A percentile compares a stretch with the other conserved stretches of the same genome.
Evolutionary conservation across 352 stramenopile species (phyloP).

Genomic region (Phytophthora quininea): DNA sequence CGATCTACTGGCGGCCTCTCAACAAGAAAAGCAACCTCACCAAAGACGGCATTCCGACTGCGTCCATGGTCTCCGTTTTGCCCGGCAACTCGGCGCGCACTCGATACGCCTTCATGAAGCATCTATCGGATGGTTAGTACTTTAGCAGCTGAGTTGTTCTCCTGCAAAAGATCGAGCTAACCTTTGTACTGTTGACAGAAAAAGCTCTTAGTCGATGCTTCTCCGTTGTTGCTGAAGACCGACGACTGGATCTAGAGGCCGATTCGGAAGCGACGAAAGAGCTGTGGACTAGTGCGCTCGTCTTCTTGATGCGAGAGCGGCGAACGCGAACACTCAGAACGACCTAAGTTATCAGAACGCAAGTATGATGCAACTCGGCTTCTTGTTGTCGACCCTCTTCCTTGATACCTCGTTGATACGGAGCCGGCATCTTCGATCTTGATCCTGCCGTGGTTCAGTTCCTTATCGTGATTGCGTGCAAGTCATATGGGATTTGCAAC

Average conservation of each 20-base stretch:
- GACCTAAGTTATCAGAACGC: slow-evolving; percentile 23
- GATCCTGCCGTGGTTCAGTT: too few species aligned
- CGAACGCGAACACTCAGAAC: slow-evolving; percentile 15
- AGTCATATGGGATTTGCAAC: not conserved
- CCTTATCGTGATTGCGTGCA: too few species aligned
- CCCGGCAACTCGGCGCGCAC: slow-evolving; percentile 65
- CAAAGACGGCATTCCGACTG: slow-evolving; percentile 60
- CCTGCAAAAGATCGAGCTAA: too few species aligned
- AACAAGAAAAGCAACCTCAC: slow-evolving; percentile 68
- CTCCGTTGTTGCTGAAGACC: slow-evolving; percentile 68
- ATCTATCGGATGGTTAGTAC: slow-evolving; percentile 65
- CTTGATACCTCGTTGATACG: too few species aligned
- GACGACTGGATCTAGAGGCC: slow-evolving; percentile 70
- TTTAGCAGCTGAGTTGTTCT: not conserved
- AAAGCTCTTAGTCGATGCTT: slow-evolving; percentile 71
- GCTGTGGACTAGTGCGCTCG: slow-evolving; percentile 61
- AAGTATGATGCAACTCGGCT: not conserved
- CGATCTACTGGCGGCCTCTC: slow-evolving; percentile 68
- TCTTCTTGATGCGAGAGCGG: slow-evolving; percentile 48
- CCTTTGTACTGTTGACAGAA: slow-evolving; percentile 37
- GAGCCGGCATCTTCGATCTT: too few species aligned
- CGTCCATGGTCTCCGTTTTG: slow-evolving; percentile 54
- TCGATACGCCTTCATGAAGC: slow-evolving; percentile 80
- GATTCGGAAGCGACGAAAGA: slow-evolving; percentile 72
- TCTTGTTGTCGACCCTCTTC: too few species aligned